Base-by-base conservation (phyloP, 2,329 filamentous ascomycete species). In the Penicillium digitatum region DNA sequence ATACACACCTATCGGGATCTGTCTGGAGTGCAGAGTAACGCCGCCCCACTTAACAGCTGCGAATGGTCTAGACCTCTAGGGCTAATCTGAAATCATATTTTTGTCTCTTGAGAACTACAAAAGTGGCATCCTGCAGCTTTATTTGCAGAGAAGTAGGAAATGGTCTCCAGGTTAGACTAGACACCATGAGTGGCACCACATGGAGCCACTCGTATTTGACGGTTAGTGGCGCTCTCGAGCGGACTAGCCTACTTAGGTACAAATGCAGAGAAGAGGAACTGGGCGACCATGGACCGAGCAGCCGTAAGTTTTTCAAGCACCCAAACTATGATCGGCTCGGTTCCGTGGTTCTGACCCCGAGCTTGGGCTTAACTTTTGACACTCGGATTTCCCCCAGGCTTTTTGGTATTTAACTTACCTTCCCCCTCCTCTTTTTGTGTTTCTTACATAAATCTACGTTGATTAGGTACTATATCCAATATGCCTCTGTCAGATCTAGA, bases 401-500 rank as follows among this genome's bases (percentile, higher is more conserved):
- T 57, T 56, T 60, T 56, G 58, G 58, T 46, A 40, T 50, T 48
- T 47, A 38, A 45, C 22, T 24, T 44, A 42, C 31, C 39, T 18
- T 35, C 16, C 22, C 26, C 44, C 22, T 31, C 38, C 32, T 38
- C 29, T 31, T 35, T 35, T 35, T 24, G 14, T 40, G 11, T n/a
- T 56, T 45, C 35, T 26, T 29, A 31, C 18, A 38, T 35, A 22
- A 27, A 27, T 42, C 16, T n/a, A 42, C 39, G 1, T 2, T 24
- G 26, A 40, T n/a, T n/a, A 37, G 34, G 9, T 16, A 24, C 35
- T 45, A 57, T 40, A 27, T 22, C 14, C 26, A 49, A 24, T 4
- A 70, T 65, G 65, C 61, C 55, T 44, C 64, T 65, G 22, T 62
- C 65, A 16, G 65, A 66, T 48, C 29, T 70, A 16, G 66, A 71